These are phyloP conservation scores for Fusarium sterilihyphosum DNA, from an alignment of 2,329 filamentous ascomycete genomes.

Conservation along the genomic window DNA sequence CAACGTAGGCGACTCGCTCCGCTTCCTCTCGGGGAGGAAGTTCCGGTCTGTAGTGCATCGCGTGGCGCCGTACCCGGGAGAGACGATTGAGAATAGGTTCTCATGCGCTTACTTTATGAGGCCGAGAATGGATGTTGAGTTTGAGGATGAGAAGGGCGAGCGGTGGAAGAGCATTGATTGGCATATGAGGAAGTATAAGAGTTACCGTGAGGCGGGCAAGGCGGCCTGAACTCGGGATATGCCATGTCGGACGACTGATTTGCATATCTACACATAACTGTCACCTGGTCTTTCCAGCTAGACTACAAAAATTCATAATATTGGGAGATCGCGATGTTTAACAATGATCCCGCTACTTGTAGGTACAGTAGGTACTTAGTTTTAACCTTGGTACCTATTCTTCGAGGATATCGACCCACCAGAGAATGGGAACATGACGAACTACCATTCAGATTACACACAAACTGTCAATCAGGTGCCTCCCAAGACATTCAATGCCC, in stretches of 20 bases:
- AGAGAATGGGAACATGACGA: neutral
- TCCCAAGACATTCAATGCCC: neutral
- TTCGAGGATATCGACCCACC: no score
- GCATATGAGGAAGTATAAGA: slow-evolving; percentile 1
- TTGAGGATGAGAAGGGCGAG: neutral
- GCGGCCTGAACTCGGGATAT: neutral
- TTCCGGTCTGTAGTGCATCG: neutral
- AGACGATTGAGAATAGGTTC: neutral
- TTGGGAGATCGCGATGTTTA: neutral
- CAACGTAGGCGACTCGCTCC: neutral
- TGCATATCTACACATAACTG: neutral
- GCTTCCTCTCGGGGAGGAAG: neutral
- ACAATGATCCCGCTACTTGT: neutral
- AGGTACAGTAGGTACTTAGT: no score
- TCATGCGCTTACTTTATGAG: neutral
- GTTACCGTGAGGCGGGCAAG: neutral
- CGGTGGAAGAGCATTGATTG: neutral
- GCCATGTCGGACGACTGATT: neutral
- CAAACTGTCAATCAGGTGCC: neutral
- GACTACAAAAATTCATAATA: neutral
- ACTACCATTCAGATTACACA: neutral
- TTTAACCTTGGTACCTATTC: no score
- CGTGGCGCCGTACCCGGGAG: neutral
- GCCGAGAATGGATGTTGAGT: neutral
- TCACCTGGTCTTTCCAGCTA: neutral